A percentile compares a stretch with the other conserved stretches of the same genome.
Conservation (phyloP, 2,329 filamentous ascomycete genomes). For the Nannizzia gypsea region DNA sequence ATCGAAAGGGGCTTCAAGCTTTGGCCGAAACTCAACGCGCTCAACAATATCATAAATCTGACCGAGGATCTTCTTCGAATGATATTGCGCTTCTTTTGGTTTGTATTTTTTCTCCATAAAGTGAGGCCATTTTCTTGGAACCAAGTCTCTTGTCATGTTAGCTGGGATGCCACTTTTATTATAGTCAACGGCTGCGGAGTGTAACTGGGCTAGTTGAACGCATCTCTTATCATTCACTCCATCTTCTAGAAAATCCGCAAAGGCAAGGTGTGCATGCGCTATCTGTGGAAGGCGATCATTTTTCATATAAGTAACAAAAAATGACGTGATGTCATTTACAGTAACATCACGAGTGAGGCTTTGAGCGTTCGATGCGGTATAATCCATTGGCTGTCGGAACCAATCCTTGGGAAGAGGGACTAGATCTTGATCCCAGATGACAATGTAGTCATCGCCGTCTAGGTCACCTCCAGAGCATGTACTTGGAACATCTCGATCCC, state of each 20-base stretch:
- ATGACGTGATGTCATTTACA: conserved; percentile 61
- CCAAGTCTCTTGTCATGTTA: conserved; percentile 48
- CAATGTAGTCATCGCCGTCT: conserved; percentile 89
- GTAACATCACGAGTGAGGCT: conserved; percentile 52
- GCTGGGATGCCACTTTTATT: conserved; percentile 79
- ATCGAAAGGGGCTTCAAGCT: conserved; percentile 65
- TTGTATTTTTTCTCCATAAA: conserved; percentile 64
- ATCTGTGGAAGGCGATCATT: conserved; percentile 72
- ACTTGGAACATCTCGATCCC: conserved; percentile 72
- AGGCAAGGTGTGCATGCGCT: conserved; percentile 68
- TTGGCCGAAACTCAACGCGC: conserved; percentile 56
- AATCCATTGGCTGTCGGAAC: conserved; percentile 70
- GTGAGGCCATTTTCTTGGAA: conserved; percentile 62
- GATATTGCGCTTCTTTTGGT: conserved; percentile 43
- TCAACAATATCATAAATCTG: conserved; percentile 68
- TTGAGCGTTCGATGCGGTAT: conserved; percentile 47
- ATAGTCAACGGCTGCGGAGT: conserved; percentile 89
- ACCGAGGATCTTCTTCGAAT: conserved; percentile 62
- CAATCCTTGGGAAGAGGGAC: conserved; percentile 60
- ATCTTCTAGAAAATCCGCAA: conserved; percentile 50
- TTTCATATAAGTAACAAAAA: conserved; percentile 89
- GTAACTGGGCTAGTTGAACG: conserved; percentile 62
- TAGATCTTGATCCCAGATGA: conserved; percentile 76
- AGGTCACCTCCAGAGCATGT: conserved; percentile 96
- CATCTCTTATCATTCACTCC: conserved; percentile 61